Evolutionary conservation across 257 asterid species (phyloP), one percentile per base, ranked within the genome.

Genomic region (Solanum chaucha): DNA sequence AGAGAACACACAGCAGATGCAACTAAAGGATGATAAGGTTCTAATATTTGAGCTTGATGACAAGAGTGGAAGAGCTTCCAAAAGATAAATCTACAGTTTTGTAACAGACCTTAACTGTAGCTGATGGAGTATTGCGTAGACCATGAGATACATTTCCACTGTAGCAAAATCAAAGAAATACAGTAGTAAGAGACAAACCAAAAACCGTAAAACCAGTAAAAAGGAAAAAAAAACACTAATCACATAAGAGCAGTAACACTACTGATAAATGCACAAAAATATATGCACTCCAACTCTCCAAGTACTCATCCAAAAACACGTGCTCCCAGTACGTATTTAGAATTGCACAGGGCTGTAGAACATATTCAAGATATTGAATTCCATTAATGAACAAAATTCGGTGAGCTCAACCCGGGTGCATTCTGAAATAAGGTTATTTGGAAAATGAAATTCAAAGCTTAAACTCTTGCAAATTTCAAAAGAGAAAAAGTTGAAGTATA

Each of bases 91-190:
- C 41, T 28, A 67, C 20, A 48, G 12, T 58, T 77, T 59, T 41
- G 85, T 68, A 36, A 85, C 82, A 74, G 88, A 97, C 99, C 95
- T 92, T 90, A 55, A 97, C 88, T 89, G 97, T 95, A 87, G 98
- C 98, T 64, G 94, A 92, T 24, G 90, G 89, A 70, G 98, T 95
- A 93, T 93, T 95, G 38, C 99, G 94, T 74, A 95, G 98, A 88
- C 98, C 98, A 28, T 93, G 98, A 90, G 99, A 94, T 81, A 92
- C 68, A 92, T 94, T 91, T 59, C 98, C 99, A 91, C 98, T 97
- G 91, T 65, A 82, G 91, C 61, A 91, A 65, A 88, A 84, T 28
- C 38, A 77, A 73, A 86, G 38, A 77, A 77, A 90, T 46, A 81
- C 38, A 48, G 44, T 81, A 81, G 44, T 81, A 81, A 81, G 85